These are phyloP conservation scores for Nitzschia putrida DNA, from an alignment of 108 stramenopile genomes.

Conservation along the genomic window DNA sequence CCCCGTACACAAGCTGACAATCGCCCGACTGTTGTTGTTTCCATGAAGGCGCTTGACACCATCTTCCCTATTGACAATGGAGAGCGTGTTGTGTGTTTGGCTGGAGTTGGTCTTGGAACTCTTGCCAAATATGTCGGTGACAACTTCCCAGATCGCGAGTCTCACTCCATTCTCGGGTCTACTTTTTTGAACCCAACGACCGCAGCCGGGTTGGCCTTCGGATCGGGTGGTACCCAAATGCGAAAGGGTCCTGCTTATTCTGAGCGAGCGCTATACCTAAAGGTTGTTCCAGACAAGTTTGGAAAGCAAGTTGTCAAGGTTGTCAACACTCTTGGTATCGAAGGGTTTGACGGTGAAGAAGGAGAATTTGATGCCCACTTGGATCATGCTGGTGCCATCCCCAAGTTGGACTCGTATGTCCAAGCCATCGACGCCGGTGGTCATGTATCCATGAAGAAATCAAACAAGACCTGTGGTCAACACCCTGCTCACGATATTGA, in stretches of 20 bases:
- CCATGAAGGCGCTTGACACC: constrained; percentile 67
- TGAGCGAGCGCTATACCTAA: constrained; percentile 79
- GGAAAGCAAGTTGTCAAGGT: constrained; percentile 55
- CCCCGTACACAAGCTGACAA: constrained; percentile 51
- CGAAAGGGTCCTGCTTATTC: constrained; percentile 85
- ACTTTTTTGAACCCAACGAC: constrained; percentile 87
- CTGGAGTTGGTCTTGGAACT: constrained; percentile 72
- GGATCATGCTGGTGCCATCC: constrained; percentile 49
- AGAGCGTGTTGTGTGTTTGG: constrained; percentile 69
- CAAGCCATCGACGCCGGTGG: constrained; percentile 52
- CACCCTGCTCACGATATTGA: constrained; percentile 60
- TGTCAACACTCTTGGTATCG: constrained; percentile 78
- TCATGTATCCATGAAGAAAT: constrained; percentile 54
- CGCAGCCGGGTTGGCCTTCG: constrained; percentile 85
- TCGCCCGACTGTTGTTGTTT: constrained; percentile 70
- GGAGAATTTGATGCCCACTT: constrained; percentile 39
- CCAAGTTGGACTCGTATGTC: constrained; percentile 57
- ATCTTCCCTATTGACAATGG: constrained; percentile 83
- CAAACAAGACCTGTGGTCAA: constrained; percentile 50
- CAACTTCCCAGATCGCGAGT: constrained; percentile 79
- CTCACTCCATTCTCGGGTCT: constrained; percentile 75
- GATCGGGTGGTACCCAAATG: constrained; percentile 78
- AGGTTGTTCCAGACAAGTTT: constrained; percentile 61
- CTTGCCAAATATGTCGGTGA: constrained; percentile 47
- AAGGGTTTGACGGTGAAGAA: constrained; percentile 67